Base-by-base conservation (phyloP, 306 rosid species). In the Geum urbanum region DNA sequence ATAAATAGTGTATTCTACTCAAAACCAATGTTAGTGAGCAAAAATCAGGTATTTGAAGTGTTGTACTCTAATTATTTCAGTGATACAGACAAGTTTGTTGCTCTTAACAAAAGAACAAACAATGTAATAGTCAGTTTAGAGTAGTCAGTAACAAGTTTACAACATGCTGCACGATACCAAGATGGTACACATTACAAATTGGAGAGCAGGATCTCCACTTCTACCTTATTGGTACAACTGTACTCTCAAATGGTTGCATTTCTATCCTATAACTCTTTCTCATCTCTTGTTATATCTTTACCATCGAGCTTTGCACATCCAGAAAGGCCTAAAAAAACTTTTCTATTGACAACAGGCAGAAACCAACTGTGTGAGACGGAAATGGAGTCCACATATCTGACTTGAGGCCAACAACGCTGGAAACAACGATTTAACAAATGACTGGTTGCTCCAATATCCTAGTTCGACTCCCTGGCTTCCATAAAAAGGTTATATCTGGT, bases 401-500 rank as follows among this genome's bases (percentile, higher is more conserved):
- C 12, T 43, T 44, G 8, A 27, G 65, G 70, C 69, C 27, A 72
- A 35, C 45, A 74, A 66, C 32, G 10, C 51, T 60, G 61, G 54
- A 57, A 46, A 47, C n/a, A 56, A 2, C 60, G 37, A 39, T 55
- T 58, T 43, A 53, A 41, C 10, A 27, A 55, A 62, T 13, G 54
- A 20, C 48, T 9, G 75, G 24, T 9, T 9, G 51, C 76, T 69
- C 43, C 67, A 58, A 45, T 27, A 75, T 66, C 40, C 51, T 22
- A 16, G 61, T 54, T 14, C 27, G 70, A 37, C 45, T 50, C 40
- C 13, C 8, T 53, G 14, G 60, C 22, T 71, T 67, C 57, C 24
- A 61, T n/a, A 40, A 16, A 40, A 24, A 67, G 44, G 73, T 83
- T 84, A 87, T 69, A 89, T 74, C 72, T 83, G 88, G 62, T 76